A percentile compares a stretch with the other conserved stretches of the same genome.
These are phyloP conservation scores for Fusarium palustre DNA, from an alignment of 2,329 filamentous ascomycete genomes.

Conservation along the genomic window DNA sequence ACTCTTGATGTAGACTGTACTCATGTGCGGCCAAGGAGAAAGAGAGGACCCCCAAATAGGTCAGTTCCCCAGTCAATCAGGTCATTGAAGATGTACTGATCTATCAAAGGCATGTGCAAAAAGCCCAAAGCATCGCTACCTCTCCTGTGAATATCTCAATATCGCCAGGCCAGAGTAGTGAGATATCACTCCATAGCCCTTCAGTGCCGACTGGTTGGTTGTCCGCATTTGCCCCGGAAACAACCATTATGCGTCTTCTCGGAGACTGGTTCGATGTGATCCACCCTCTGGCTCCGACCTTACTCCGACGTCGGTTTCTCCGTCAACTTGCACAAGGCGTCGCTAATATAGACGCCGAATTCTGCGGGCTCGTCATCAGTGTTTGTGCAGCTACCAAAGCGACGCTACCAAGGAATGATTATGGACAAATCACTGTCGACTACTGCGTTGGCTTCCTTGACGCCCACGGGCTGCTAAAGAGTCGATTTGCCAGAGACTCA, in stretches of 20 bases:
- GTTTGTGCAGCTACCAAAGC: conserved; percentile 52
- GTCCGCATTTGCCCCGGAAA: conserved; percentile 31
- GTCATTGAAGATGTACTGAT: background rate
- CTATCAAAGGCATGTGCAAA: conserved; percentile 21
- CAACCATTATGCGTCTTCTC: conserved; percentile 39
- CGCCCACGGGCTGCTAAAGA: conserved; percentile 42
- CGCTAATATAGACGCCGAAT: conserved; percentile 45
- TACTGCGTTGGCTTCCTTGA: conserved; percentile 49
- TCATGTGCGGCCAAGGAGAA: conserved; percentile 36
- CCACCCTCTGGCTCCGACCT: conserved; percentile 51
- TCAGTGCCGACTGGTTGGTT: conserved; percentile 23
- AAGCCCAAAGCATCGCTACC: background rate
- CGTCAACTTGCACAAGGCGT: conserved; percentile 44
- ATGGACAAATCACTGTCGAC: conserved; percentile 46
- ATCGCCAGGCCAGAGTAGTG: background rate
- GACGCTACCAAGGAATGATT: conserved; percentile 47
- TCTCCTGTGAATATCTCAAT: background rate
- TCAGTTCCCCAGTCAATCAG: background rate
- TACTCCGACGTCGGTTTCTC: conserved; percentile 50
- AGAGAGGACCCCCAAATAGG: conserved; percentile 43
- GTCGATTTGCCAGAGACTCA: conserved; percentile 17
- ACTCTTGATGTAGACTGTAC: conserved; percentile 39
- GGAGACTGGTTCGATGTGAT: conserved; percentile 53
- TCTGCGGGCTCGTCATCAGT: conserved; percentile 51
- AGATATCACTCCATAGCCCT: conserved; percentile 8